A percentile compares a stretch with the other conserved stretches of the same genome.
These are phyloP conservation scores for Rhizopus stolonifer DNA, from an alignment of 371 early-diverging fungal genomes.

Conservation along the genomic window DNA sequence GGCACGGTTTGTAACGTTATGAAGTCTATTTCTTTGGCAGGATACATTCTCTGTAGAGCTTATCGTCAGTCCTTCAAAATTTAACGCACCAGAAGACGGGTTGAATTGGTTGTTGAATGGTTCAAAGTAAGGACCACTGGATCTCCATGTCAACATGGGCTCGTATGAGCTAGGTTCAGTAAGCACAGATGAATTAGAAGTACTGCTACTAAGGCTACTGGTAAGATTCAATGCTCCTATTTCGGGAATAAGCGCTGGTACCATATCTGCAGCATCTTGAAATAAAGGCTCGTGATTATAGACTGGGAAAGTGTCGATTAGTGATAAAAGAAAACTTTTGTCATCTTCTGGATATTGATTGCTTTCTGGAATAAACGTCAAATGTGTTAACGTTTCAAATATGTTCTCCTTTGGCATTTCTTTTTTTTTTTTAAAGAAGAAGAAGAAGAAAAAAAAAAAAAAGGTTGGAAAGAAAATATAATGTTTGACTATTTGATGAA, in stretches of 20 bases:
- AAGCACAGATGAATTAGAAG: background rate
- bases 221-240: background rate
- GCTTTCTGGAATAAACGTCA: background rate
- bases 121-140: background rate
- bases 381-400: background rate
- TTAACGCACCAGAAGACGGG: background rate
- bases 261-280: background rate
- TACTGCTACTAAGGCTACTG: background rate
- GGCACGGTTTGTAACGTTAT: too few relatives aligned
- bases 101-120: background rate
- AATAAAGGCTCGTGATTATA: background rate
- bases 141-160: background rate
- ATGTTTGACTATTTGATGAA: too few relatives aligned
- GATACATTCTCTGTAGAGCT: background rate
- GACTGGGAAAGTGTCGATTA: background rate
- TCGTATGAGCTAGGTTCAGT: background rate
- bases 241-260: background rate
- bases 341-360: background rate
- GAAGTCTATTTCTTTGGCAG: too few relatives aligned
- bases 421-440: too few relatives aligned
- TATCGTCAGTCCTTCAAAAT: background rate
- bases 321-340: background rate
- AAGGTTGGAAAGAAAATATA: too few relatives aligned
- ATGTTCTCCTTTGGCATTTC: too few relatives aligned
- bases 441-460: too few relatives aligned